phyloP scores from a whole-genome alignment of 1,284 basidiomycete genomes.

The Rhodotorula sp. region DNA sequence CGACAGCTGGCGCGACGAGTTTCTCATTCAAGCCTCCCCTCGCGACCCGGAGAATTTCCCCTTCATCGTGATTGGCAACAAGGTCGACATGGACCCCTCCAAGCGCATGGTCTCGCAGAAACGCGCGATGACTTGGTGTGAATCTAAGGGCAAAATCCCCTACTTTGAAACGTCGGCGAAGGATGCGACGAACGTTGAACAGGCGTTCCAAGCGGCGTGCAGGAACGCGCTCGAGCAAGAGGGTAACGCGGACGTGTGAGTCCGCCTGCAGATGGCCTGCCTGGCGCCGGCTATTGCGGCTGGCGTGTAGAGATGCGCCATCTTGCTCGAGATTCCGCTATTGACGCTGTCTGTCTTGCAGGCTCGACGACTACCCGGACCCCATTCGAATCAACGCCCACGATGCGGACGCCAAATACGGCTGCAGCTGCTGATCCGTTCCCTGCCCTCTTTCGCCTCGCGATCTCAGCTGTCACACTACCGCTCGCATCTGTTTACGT shows the following conservation, averaged over 20 bases:
- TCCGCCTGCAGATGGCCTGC: conserved; percentile 44
- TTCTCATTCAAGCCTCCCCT: conserved; percentile 92
- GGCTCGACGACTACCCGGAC: conserved; percentile 98
- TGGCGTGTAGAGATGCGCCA: no score
- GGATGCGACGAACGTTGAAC: conserved; percentile 99
- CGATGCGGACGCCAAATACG: conserved; percentile 33
- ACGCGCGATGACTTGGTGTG: conserved; percentile 99
- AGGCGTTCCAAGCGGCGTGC: conserved; percentile 98
- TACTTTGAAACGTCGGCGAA: conserved; percentile 99
- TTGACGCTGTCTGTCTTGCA: conserved; percentile 46
- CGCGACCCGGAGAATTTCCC: conserved; percentile 99
- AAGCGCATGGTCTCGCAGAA: conserved; percentile 99
- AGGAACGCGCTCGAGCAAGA: conserved; percentile 98
- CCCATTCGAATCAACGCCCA: conserved; percentile 76
- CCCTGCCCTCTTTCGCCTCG: no score
- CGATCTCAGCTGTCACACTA: not conserved
- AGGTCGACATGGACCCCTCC: conserved; percentile 99
- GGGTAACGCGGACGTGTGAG: conserved; percentile 86
- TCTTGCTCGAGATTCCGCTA: no score
- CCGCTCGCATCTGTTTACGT: no score
- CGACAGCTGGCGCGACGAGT: conserved; percentile 96
- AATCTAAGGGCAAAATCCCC: conserved; percentile 98
- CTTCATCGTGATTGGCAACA: conserved; percentile 97
- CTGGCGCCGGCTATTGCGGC: not conserved
- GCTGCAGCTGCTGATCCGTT: conserved; percentile 29